These are phyloP conservation scores for Pinus albicaulis DNA, from an alignment of 75 land plant genomes.

Conservation along the genomic window DNA sequence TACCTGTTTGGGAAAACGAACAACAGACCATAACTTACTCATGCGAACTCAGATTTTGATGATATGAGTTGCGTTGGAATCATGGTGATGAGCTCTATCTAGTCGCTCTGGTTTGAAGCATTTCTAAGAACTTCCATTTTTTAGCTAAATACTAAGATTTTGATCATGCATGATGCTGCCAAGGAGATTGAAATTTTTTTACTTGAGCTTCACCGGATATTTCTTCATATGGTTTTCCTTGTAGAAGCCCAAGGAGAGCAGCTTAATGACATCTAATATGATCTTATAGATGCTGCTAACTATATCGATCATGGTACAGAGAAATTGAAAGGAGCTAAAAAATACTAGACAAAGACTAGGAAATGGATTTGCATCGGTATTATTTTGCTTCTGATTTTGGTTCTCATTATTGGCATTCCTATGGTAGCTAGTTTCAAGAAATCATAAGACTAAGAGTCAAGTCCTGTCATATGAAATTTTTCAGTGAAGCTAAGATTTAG, in stretches of 20 bases:
- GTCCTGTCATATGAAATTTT: not conserved
- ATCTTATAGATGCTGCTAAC: constrained; percentile 41
- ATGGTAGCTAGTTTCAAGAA: constrained; percentile 9
- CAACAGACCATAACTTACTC: no score
- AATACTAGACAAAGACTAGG: constrained; percentile 45
- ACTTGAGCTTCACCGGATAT: constrained; percentile 75
- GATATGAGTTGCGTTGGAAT: no score
- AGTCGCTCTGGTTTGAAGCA: no score
- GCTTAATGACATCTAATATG: constrained; percentile 63
- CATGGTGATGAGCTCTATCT: no score
- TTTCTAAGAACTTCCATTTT: no score
- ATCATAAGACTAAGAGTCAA: not conserved
- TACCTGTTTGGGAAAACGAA: no score
- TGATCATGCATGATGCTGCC: constrained; percentile 63
- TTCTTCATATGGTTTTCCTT: constrained; percentile 70
- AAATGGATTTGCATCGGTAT: constrained; percentile 66
- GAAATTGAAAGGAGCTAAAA: constrained; percentile 39
- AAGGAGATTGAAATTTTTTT: constrained; percentile 66
- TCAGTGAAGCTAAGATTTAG: not conserved
- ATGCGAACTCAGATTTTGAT: no score
- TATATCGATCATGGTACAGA: constrained; percentile 47
- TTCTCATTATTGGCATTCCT: constrained; percentile 36
- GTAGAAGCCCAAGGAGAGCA: constrained; percentile 78
- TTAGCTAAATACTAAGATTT: no score
- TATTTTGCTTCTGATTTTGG: constrained; percentile 25